Evolutionary conservation across 31 red algal species (phyloP), one percentile per base, ranked within the genome.

Genomic region (Odonthalia washingtoniensis): DNA sequence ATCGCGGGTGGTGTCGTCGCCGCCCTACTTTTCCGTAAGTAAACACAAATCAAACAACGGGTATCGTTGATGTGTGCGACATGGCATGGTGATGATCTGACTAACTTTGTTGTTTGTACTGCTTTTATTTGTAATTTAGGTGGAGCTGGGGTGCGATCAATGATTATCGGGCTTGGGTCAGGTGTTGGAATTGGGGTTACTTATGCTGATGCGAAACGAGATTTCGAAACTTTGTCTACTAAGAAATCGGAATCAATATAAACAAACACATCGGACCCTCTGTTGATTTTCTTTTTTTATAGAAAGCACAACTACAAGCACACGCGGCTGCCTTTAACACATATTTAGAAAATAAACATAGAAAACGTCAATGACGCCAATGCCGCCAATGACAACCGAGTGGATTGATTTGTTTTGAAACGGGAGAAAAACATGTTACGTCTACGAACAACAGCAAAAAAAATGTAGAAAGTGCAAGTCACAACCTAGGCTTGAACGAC

Each of bases 21-120:
- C 36, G 80, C 91, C 35, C 76, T 98, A 18, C 70, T 98, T 12
- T 98, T 98, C 81, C 95, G 95, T 95, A 91, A 74, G 93, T 95
- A 41, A 1, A 40, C 4, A 2, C 1, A 12, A 26, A 1, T 40
- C 1, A 52, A 32, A 14, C 46, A 26, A 33, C 5, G 17, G 45
- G 38, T 34, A 2, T 40, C 45, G 72, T 33, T 74, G 9, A 21
- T 57, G 12, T 57, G 9, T 21, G 49, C 49, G 49, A 57, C 9
- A 9, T 57, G 9, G 9, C 66, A 28, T 46, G 35, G 63, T 82
- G 39, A 4, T 3, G 76, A 63, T 28, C 26, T 81, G 79, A 17
- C 57, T 33, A 17, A 2, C 26, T 46, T 30, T 5, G 45, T 87
- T 81, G 30, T 32, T 64, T 24, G 21, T 80, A 61, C 31, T 52